These are phyloP conservation scores for Ampelocalamus luodianensis DNA, from an alignment of 176 grass and related monocot genomes.

Conservation along the genomic window DNA sequence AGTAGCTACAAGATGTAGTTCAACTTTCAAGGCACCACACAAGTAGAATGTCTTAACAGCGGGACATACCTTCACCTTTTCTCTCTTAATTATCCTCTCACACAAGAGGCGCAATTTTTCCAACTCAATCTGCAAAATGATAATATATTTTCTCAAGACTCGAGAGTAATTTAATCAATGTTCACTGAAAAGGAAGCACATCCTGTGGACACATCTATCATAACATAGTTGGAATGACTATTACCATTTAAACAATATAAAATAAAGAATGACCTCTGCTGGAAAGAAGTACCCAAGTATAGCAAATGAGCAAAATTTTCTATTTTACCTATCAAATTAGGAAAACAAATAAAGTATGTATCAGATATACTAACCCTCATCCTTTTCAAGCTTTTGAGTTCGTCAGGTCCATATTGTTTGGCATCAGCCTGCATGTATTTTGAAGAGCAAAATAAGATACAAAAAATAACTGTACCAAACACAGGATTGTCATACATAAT, in stretches of 20 bases:
- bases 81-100: conserved; percentile 96
- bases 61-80: conserved; percentile 86
- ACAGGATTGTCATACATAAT: conserved; percentile 17
- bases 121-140: conserved; percentile 76
- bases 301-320: neutral
- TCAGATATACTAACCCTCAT: conserved; percentile 76
- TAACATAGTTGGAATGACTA: neutral
- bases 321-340: neutral
- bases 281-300: neutral
- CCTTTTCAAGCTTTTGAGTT: conserved; percentile 78
- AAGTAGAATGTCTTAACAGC: conserved; percentile 20
- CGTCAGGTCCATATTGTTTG: conserved; percentile 76
- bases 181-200: conserved; percentile 16
- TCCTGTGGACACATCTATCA: conserved; percentile 15
- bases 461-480: conserved; percentile 8
- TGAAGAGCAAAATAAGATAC: conserved; percentile 44
- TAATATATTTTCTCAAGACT: conserved; percentile 27
- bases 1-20: conserved; percentile 31
- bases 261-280: neutral
- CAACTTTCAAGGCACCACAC: conserved; percentile 22
- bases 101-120: conserved; percentile 97
- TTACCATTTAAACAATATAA: conserved; percentile 5
- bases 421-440: conserved; percentile 62
- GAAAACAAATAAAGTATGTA: conserved; percentile 21
- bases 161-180: conserved; percentile 25